Percentiles rank a stretch among this genome's conserved stretches.
Conservation (phyloP, 345 rosid genomes). For the Hevea brasiliensis region DNA sequence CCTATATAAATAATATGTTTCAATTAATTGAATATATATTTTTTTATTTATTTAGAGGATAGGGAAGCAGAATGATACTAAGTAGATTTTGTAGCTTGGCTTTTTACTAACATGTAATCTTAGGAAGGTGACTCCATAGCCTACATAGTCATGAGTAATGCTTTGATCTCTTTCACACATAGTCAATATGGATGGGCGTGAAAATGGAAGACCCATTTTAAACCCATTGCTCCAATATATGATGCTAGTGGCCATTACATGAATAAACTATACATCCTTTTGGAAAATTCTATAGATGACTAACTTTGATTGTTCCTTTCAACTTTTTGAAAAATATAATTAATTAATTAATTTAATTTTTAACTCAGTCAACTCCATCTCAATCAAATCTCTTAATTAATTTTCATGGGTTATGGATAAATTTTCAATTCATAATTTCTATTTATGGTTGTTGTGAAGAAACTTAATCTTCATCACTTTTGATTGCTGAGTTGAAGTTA, state of each 20-base stretch:
- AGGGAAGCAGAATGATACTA: conserved; percentile 41
- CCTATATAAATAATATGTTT: no score
- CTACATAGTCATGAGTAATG: conserved; percentile 39
- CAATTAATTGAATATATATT: no score
- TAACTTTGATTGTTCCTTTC: background rate
- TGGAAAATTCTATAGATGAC: background rate
- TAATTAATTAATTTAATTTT: no score
- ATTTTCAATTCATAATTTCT: no score
- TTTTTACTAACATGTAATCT: conserved; percentile 48
- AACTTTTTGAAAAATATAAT: background rate
- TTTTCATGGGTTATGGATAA: no score
- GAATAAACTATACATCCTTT: conserved; percentile 12
- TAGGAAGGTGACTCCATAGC: conserved; percentile 31
- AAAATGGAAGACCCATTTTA: conserved; percentile 33
- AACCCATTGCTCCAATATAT: conserved; percentile 14
- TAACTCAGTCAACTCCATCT: no score
- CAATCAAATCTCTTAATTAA: no score
- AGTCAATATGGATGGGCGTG: conserved; percentile 52
- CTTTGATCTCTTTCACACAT: conserved; percentile 21
- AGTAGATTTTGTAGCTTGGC: conserved; percentile 43
- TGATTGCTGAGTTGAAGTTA: no score
- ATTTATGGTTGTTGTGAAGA: no score
- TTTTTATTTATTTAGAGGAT: no score
- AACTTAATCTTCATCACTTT: no score
- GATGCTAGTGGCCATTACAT: conserved; percentile 37